phyloP scores from a whole-genome alignment of 2,329 filamentous ascomycete genomes.

The Biscogniauxia sp. region DNA sequence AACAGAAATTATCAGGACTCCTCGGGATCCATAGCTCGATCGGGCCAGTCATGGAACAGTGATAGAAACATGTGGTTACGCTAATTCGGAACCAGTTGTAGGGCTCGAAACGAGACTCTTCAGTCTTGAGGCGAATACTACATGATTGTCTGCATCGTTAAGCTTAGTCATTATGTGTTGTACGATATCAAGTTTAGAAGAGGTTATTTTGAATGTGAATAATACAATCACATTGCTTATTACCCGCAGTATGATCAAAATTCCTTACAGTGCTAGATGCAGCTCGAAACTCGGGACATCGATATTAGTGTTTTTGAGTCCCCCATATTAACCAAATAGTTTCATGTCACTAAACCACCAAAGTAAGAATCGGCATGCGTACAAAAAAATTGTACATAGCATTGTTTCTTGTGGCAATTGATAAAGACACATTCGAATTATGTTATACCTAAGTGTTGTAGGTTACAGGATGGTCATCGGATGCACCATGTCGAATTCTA shows the following conservation, averaged over 20 bases:
- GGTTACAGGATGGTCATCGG: too few relatives aligned
- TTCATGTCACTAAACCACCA: too few relatives aligned
- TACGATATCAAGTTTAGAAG: background rate
- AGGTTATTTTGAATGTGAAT: background rate
- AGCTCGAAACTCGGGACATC: background rate
- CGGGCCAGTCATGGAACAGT: background rate
- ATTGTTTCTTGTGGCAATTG: too few relatives aligned
- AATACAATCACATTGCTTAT: background rate
- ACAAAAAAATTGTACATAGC: too few relatives aligned
- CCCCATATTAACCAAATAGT: too few relatives aligned
- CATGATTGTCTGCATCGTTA: background rate
- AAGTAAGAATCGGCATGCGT: too few relatives aligned
- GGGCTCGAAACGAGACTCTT: background rate
- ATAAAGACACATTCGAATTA: too few relatives aligned
- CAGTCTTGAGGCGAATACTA: background rate
- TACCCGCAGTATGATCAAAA: background rate
- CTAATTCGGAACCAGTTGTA: background rate
- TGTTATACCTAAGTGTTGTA: too few relatives aligned
- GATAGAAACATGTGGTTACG: background rate
- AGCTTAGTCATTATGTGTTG: background rate
- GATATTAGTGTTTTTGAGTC: too few relatives aligned
- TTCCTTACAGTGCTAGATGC: background rate
- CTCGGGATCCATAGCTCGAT: background rate
- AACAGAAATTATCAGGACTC: background rate
- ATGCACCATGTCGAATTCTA: too few relatives aligned